Conservation (phyloP, 78 protist genomes). For the Chrysochromulina parva region DNA sequence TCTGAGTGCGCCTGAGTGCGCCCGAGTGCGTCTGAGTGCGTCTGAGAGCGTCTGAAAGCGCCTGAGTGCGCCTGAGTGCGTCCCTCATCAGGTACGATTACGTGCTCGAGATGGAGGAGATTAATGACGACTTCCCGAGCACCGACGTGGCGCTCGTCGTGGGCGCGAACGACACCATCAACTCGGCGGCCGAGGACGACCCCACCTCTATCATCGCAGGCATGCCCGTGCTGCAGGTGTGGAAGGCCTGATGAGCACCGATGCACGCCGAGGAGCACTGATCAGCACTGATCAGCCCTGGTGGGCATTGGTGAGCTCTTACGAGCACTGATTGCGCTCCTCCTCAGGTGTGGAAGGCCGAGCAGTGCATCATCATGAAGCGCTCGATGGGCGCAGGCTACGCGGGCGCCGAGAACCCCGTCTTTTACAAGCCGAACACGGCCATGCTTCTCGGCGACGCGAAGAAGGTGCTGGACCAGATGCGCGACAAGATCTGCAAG, state of each 20-base stretch:
- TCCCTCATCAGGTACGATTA: conserved; percentile 53
- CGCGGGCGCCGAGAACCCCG: conserved; percentile 94
- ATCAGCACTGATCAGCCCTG: no score
- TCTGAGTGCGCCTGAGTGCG: no score
- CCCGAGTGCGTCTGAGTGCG: no score
- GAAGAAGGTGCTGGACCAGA: conserved; percentile 25
- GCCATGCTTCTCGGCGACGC: conserved; percentile 96
- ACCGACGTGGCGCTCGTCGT: conserved; percentile 82
- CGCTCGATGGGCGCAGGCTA: conserved; percentile 95
- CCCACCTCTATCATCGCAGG: conserved; percentile 87
- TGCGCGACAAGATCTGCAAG: not conserved
- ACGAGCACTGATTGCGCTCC: no score
- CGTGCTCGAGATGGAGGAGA: conserved; percentile 95
- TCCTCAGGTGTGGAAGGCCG: conserved; percentile 73
- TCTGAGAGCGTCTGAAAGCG: no score
- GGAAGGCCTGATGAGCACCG: conserved; percentile 65
- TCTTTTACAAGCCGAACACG: conserved; percentile 91
- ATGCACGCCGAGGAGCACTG: no score
- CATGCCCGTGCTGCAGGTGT: conserved; percentile 38
- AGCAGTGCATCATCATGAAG: conserved; percentile 88
- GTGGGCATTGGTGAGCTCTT: no score
- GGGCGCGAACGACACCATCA: conserved; percentile 99
- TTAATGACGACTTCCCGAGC: conserved; percentile 78
- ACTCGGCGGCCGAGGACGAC: conserved; percentile 94
- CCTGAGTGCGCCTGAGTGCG: no score